Conservation (phyloP, 352 stramenopile genomes). For the Phytopythium ostracodes region DNA sequence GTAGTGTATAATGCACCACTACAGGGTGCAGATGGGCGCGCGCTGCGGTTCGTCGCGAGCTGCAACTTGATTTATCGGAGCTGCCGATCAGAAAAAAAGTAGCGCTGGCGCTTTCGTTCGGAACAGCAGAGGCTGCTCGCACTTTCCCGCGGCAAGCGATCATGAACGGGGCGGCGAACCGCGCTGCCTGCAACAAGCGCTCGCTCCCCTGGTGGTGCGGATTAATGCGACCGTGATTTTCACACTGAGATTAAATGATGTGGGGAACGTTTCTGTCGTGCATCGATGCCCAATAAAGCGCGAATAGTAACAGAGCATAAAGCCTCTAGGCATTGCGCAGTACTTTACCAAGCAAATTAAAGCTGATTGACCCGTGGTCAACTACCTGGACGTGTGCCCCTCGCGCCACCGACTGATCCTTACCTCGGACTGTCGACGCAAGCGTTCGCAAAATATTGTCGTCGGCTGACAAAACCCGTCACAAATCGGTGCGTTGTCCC, state of each 20-base stretch:
- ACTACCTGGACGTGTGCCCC: background rate
- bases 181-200: background rate
- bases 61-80: background rate
- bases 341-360: background rate
- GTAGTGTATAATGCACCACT: no score
- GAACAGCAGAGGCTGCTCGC: background rate
- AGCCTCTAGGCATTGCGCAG: no score
- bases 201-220: background rate
- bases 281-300: background rate
- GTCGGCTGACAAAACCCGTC: background rate
- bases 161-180: background rate
- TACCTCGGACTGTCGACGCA: background rate
- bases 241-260: no score
- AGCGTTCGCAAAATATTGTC: background rate
- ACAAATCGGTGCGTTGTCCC: background rate
- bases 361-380: background rate
- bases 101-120: background rate
- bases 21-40: background rate
- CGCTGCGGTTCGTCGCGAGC: background rate
- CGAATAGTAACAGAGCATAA: background rate
- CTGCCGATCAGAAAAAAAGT: background rate
- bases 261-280: background rate
- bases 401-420: background rate
- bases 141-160: background rate
- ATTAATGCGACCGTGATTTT: no score